Evolutionary conservation across 148 eudicot genomes (phyloP), one percentile per base, ranked within the genome.

Genomic region (Arbutus unedo): DNA sequence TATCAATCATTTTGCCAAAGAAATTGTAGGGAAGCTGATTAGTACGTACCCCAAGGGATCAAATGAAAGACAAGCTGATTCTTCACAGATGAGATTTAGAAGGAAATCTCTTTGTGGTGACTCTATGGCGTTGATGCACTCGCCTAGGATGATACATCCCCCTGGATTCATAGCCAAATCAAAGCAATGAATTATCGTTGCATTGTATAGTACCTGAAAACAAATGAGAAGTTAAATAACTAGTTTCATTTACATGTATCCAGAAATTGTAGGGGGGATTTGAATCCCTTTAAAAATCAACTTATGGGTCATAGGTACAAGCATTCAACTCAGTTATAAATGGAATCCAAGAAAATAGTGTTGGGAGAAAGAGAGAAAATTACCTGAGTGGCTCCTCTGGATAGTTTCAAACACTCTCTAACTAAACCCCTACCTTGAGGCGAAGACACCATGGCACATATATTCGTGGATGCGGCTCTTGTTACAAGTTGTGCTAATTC

Each of bases 21-120:
- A 31, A 4, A 47, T 19, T 23, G 16, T 51, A 41, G 62, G 50
- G n/a, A 53, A 25, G 51, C 9, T 3, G 2, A 81, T 18, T 25
- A 60, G 71, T 7, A n/a, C 19, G 67, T 82, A 82, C 84, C 84
- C 84, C 8, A 75, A 82, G 44, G 80, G 74, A 76, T 82, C 80
- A n/a, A 60, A 13, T 1, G 84, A 64, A 76, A 82, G 80, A 38
- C 10, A 21, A 18, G 47, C 80, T 8, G 84, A 82, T 51, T 82
- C 70, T 25, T 48, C 57, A 11, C 10, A 18, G 56, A 82, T 51
- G 44, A 13, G 25, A 49, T 5, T 19, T 43, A 82, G 59, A 38
- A 82, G 84, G 62, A 11, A 18, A 31, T 3, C 23, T 50, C 80
- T 51, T 14, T 50, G 72, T 49, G 49, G 45, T 7, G 62, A 43